Percentiles rank a stretch among this genome's conserved stretches.
Evolutionary conservation across 495 filamentous ascomycete genomes (phyloP).

Genomic region (Baudoinia panamericana): DNA sequence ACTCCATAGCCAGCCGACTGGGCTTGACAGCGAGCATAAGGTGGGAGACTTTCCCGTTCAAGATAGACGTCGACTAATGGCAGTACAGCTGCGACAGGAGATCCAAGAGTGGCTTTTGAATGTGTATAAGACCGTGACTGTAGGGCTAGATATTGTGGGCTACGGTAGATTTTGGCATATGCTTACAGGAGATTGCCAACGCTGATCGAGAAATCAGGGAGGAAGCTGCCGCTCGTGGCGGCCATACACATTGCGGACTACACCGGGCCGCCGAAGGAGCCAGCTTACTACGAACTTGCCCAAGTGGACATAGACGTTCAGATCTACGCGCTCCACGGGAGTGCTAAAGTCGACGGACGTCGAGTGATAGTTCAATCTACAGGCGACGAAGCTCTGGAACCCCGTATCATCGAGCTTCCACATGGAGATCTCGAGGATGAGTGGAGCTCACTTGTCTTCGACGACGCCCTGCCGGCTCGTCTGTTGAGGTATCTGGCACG

Average conservation of each 20-base stretch:
- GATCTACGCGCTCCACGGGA: slow-evolving; percentile 19
- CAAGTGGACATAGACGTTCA: slow-evolving; percentile 24
- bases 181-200: too few relatives aligned
- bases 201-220: too few relatives aligned
- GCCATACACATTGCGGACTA: slow-evolving; percentile 25
- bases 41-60: not conserved
- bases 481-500: slow-evolving; percentile 36
- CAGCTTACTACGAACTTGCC: slow-evolving; percentile 11
- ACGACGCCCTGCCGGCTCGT: slow-evolving; percentile 33
- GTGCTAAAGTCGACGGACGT: slow-evolving; percentile 5
- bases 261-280: slow-evolving; percentile 6
- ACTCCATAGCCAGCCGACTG: not conserved
- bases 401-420: slow-evolving; percentile 31
- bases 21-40: not conserved
- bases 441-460: slow-evolving; percentile 43
- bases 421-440: slow-evolving; percentile 32
- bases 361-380: slow-evolving; percentile 2
- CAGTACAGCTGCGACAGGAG: slow-evolving; percentile 19
- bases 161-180: slow-evolving; percentile 6
- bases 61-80: too few relatives aligned
- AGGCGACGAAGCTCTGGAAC: slow-evolving; percentile 11
- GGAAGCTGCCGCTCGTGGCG: too few relatives aligned
- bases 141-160: slow-evolving; percentile 12
- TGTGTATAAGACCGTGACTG: slow-evolving; percentile 12
- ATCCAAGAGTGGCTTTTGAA: slow-evolving; percentile 16